These are phyloP conservation scores for Lotus japonicus DNA, from an alignment of 306 rosid species.

Conservation along the genomic window DNA sequence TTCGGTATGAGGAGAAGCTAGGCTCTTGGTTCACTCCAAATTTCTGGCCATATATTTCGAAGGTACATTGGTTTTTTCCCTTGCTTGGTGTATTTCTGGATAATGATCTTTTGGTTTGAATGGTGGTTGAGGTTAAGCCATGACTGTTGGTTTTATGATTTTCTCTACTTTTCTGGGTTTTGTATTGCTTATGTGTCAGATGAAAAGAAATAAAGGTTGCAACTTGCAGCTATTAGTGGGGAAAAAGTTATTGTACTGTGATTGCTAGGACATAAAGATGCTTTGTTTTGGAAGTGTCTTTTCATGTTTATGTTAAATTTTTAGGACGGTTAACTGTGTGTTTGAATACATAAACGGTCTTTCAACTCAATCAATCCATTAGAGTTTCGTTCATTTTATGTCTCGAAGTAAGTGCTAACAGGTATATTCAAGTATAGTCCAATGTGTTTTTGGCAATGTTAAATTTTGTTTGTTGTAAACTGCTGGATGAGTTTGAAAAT, in stretches of 20 bases:
- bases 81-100: background rate
- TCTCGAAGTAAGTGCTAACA: too few relatives aligned
- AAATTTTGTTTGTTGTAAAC: background rate
- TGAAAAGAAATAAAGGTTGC: background rate
- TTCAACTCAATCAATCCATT: too few relatives aligned
- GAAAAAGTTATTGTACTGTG: background rate
- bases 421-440: too few relatives aligned
- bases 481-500: background rate
- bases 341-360: too few relatives aligned
- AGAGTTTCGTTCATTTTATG: too few relatives aligned
- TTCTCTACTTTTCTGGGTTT: background rate
- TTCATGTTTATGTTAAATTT: background rate
- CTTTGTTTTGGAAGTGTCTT: background rate
- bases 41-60: slow-evolving; percentile 15
- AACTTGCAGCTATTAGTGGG: background rate
- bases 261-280: background rate
- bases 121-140: background rate
- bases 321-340: background rate
- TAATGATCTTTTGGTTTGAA: background rate
- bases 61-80: slow-evolving; percentile 23
- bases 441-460: background rate
- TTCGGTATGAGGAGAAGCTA: slow-evolving; percentile 26
- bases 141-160: background rate
- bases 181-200: background rate
- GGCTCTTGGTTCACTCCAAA: background rate